These are phyloP conservation scores for Paracamarosporium sp. DNA, from an alignment of 2,329 filamentous ascomycete species.

Conservation along the genomic window DNA sequence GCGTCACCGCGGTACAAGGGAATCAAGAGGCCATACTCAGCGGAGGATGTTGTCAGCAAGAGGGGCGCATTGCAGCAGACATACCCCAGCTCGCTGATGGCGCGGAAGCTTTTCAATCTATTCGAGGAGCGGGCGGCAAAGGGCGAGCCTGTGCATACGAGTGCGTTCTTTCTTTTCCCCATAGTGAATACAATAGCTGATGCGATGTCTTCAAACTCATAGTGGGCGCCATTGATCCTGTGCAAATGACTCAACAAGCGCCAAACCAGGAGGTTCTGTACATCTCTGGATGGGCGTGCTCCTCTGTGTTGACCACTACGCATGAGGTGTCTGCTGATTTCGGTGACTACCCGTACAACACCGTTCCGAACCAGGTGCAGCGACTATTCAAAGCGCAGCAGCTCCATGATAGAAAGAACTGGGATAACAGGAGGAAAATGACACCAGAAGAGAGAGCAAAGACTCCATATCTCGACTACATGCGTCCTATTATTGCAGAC, in stretches of 20 bases:
- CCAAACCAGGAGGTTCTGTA: constrained; percentile 95
- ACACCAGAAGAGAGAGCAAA: constrained; percentile 72
- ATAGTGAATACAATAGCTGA: constrained; percentile 38
- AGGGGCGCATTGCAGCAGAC: constrained; percentile 84
- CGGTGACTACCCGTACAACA: constrained; percentile 99
- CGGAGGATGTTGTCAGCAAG: constrained; percentile 92
- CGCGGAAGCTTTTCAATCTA: constrained; percentile 90
- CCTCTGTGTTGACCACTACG: constrained; percentile 86
- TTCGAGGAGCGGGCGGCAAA: constrained; percentile 78
- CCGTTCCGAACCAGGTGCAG: constrained; percentile 97
- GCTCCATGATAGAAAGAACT: constrained; percentile 95
- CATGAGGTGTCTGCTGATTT: constrained; percentile 98
- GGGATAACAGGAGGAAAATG: constrained; percentile 83
- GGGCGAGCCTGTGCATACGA: constrained; percentile 91
- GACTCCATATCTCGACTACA: constrained; percentile 87
- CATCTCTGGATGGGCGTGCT: constrained; percentile 97
- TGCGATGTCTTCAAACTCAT: constrained; percentile 14
- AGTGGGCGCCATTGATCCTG: constrained; percentile 98
- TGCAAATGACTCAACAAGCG: constrained; percentile 99
- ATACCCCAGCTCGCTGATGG: constrained; percentile 94
- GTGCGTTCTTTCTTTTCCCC: constrained; percentile 58
- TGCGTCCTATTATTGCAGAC: constrained; percentile 94
- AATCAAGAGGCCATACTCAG: constrained; percentile 90
- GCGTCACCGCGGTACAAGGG: constrained; percentile 80
- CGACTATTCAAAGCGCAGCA: constrained; percentile 95